A percentile compares a stretch with the other conserved stretches of the same genome.
phyloP scores from a whole-genome alignment of 805 yeast genomes.

The Yarrowia bubula region DNA sequence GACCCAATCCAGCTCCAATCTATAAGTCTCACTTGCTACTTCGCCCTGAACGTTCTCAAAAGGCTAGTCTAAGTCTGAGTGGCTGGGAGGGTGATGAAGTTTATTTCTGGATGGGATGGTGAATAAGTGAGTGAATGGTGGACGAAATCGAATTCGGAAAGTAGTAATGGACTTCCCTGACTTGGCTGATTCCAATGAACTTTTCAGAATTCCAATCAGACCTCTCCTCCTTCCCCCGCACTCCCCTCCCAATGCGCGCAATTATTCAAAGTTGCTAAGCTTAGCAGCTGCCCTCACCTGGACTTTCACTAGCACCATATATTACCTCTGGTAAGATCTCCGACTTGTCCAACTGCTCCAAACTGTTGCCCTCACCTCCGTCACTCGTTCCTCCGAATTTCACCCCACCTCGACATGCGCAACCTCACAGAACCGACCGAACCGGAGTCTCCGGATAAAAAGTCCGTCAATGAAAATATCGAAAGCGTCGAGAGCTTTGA shows the following conservation, averaged over 20 bases:
- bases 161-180: background rate
- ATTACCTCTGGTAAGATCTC: background rate
- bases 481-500: background rate
- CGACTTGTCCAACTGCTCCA: background rate
- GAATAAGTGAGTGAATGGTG: too few relatives aligned
- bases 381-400: background rate
- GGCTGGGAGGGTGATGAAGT: slow-evolving; percentile 17
- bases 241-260: background rate
- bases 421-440: background rate
- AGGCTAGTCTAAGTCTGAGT: background rate
- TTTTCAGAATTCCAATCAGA: background rate
- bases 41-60: slow-evolving; percentile 1
- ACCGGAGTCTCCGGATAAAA: background rate
- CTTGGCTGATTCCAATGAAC: too few relatives aligned
- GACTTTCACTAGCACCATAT: background rate
- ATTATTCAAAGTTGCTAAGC: slow-evolving; percentile 18
- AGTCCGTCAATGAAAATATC: background rate
- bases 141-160: too few relatives aligned
- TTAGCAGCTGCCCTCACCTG: slow-evolving; percentile 4
- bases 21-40: slow-evolving; percentile 15
- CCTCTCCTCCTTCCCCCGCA: background rate
- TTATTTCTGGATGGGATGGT: background rate
- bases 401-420: background rate
- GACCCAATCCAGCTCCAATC: background rate
- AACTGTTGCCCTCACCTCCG: background rate